Conservation (phyloP, 2,329 filamentous ascomycete genomes). For the Chaetomiaceae sp. region DNA sequence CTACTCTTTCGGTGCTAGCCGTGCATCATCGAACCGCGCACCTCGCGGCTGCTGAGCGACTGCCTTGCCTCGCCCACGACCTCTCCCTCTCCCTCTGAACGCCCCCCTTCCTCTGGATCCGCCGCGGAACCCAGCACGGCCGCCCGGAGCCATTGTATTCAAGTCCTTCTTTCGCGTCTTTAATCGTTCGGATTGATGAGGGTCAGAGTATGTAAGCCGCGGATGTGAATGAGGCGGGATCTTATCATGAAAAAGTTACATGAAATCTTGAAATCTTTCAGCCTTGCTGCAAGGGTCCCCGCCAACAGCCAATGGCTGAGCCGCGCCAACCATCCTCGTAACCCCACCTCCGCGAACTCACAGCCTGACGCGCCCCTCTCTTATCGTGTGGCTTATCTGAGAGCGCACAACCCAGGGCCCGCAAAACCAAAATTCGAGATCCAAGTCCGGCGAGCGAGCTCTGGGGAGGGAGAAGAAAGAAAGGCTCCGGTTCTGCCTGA, state of each 20-base stretch:
- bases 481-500: constrained; percentile 13
- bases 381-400: constrained; percentile 45
- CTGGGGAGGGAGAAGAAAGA: constrained; percentile 26
- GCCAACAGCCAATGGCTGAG: constrained; percentile 10
- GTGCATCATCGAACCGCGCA: constrained; percentile 39
- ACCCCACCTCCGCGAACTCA: not conserved
- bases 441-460: constrained; percentile 17
- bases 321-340: too few species aligned
- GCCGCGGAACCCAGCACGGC: constrained; percentile 24
- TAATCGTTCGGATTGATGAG: not conserved
- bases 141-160: constrained; percentile 28
- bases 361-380: constrained; percentile 18
- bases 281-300: constrained; percentile 28
- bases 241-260: constrained; percentile 29
- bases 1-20: constrained; percentile 42
- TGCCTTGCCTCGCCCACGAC: constrained; percentile 25
- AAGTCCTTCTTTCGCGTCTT: not conserved
- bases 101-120: constrained; percentile 19
- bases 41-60: constrained; percentile 9
- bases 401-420: constrained; percentile 46
- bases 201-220: not conserved
- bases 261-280: constrained; percentile 25
- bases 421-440: constrained; percentile 28
- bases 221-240: not conserved
- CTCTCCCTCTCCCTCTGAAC: constrained; percentile 22